These are phyloP conservation scores for Eucalyptus curtisii DNA, from an alignment of 345 rosid species.

Conservation along the genomic window DNA sequence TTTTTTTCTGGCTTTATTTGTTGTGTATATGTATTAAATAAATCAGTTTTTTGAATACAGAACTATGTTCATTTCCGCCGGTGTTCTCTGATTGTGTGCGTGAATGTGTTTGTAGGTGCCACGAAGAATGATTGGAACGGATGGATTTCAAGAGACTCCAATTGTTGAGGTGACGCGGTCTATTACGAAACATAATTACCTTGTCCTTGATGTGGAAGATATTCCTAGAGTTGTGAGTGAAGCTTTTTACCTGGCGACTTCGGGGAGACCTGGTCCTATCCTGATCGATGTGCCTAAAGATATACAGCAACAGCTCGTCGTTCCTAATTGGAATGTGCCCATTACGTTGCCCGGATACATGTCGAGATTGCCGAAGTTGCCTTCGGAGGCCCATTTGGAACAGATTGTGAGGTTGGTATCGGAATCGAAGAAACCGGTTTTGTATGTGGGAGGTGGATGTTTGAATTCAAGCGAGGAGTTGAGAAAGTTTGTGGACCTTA, in stretches of 20 bases:
- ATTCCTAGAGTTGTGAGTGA: constrained; percentile 77
- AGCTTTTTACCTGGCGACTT: constrained; percentile 78
- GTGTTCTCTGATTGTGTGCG: neutral
- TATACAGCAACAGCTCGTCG: constrained; percentile 80
- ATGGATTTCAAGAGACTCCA: constrained; percentile 91
- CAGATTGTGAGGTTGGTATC: constrained; percentile 74
- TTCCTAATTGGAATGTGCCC: constrained; percentile 63
- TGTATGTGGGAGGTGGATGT: constrained; percentile 98
- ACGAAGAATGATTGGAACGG: constrained; percentile 86
- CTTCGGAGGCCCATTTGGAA: constrained; percentile 40
- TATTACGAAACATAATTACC: constrained; percentile 80
- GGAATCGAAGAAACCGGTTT: constrained; percentile 73
- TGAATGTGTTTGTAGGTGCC: constrained; percentile 35
- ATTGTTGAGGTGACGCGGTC: constrained; percentile 94
- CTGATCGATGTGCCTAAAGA: constrained; percentile 89
- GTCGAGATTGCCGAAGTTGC: constrained; percentile 74
- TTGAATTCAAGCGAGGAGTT: constrained; percentile 83
- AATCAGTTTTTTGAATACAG: neutral
- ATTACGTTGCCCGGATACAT: constrained; percentile 60
- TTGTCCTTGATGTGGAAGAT: constrained; percentile 81
- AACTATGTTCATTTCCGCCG: neutral
- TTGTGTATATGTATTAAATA: neutral
- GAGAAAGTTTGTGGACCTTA: constrained; percentile 69
- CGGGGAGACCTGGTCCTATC: constrained; percentile 88
- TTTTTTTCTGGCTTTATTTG: neutral